Percentiles rank a stretch among this genome's conserved stretches.
phyloP scores from a whole-genome alignment of 352 stramenopile genomes.

The Phytophthora uliginosa region DNA sequence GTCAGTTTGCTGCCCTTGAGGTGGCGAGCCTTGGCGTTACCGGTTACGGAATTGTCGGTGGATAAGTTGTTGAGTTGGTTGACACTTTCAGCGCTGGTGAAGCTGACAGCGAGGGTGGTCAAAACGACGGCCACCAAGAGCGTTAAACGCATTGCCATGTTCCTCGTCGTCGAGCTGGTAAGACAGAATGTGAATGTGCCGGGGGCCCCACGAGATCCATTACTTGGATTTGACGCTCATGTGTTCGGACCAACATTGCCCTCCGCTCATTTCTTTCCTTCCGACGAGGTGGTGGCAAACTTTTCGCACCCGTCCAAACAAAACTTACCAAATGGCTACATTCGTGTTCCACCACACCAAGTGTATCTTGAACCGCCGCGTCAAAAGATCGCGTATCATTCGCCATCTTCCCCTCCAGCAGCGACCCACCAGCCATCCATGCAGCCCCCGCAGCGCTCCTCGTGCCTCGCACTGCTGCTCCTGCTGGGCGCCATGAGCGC shows the following conservation, averaged over 20 bases:
- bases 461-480: background rate
- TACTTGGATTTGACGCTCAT: background rate
- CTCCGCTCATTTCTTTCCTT: too few relatives aligned
- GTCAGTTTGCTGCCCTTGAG: background rate
- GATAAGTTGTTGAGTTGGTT: background rate
- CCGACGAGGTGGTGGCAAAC: too few relatives aligned
- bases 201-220: background rate
- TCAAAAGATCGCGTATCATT: constrained; percentile 20
- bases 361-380: constrained; percentile 23
- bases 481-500: background rate
- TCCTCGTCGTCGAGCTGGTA: background rate
- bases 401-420: background rate
- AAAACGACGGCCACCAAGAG: background rate
- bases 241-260: background rate
- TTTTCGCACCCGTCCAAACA: too few relatives aligned
- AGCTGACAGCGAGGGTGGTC: background rate
- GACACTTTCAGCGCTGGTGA: background rate
- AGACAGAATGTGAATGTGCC: background rate
- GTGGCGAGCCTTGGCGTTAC: too few relatives aligned
- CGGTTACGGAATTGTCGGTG: too few relatives aligned
- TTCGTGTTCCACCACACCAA: background rate
- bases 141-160: background rate
- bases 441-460: background rate
- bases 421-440: background rate
- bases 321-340: background rate